These are phyloP conservation scores for Entonaema liquescens DNA, from an alignment of 495 filamentous ascomycete genomes.

Conservation along the genomic window DNA sequence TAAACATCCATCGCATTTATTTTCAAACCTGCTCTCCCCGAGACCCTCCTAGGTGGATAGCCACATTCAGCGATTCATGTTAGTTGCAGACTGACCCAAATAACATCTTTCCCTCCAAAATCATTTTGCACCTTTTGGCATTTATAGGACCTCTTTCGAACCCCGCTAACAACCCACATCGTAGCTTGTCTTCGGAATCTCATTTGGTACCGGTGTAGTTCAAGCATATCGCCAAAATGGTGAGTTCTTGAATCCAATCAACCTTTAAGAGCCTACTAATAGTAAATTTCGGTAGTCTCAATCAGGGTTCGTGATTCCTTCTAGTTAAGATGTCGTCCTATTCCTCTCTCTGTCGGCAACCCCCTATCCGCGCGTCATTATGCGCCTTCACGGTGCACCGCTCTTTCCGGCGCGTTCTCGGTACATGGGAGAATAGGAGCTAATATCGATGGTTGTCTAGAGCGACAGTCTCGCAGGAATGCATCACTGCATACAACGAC, in stretches of 20 bases:
- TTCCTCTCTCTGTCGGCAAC: conserved; percentile 27
- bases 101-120: not conserved
- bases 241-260: conserved; percentile 37
- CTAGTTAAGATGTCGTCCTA: conserved; percentile 23
- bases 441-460: conserved; percentile 57
- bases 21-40: conserved; percentile 3
- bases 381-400: conserved; percentile 27
- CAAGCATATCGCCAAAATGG: conserved; percentile 39
- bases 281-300: conserved; percentile 60
- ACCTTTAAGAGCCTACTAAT: conserved; percentile 21
- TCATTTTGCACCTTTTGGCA: not conserved
- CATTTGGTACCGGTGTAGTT: conserved; percentile 41
- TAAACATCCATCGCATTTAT: conserved; percentile 28
- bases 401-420: conserved; percentile 17
- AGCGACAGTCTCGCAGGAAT: conserved; percentile 80
- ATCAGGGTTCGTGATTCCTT: conserved; percentile 67
- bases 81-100: conserved; percentile 26
- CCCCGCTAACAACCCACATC: conserved; percentile 42
- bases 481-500: conserved; percentile 84
- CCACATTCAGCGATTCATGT: conserved; percentile 22
- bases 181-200: conserved; percentile 36
- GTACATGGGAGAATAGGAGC: conserved; percentile 27
- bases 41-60: conserved; percentile 16
- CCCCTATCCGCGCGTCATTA: conserved; percentile 30
- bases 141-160: conserved; percentile 18